phyloP scores from a whole-genome alignment of 345 rosid genomes.

The Pugionium dolabratum region DNA sequence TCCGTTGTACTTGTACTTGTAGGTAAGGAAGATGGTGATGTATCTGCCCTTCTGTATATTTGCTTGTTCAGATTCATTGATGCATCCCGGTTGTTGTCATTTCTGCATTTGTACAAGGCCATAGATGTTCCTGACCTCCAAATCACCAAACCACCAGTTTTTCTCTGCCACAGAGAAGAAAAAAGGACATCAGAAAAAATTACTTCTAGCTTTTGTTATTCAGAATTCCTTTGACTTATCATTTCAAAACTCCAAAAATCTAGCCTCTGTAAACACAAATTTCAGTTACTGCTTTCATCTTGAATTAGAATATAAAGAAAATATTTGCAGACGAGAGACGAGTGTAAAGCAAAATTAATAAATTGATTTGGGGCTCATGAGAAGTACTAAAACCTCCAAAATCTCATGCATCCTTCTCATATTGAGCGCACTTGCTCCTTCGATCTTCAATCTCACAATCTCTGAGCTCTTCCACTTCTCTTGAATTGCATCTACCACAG shows the following conservation, averaged over 20 bases:
- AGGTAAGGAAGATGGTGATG: constrained; percentile 36
- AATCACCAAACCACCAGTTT: constrained; percentile 93
- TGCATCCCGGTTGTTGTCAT: constrained; percentile 61
- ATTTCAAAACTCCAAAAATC: constrained; percentile 15
- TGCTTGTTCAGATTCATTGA: constrained; percentile 49
- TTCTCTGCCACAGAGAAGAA: constrained; percentile 55
- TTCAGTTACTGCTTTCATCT: background rate
- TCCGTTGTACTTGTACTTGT: constrained; percentile 31
- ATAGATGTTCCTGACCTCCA: constrained; percentile 94
- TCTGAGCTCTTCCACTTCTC: constrained; percentile 79
- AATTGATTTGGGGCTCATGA: constrained; percentile 12
- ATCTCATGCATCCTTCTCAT: constrained; percentile 92
- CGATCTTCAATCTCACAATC: constrained; percentile 81
- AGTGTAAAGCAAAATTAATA: background rate
- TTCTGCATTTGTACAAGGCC: constrained; percentile 74
- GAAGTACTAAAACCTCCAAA: constrained; percentile 62
- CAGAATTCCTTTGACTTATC: background rate
- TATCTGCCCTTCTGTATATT: constrained; percentile 50
- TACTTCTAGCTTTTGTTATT: background rate
- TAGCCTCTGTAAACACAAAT: background rate
- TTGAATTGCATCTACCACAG: constrained; percentile 66
- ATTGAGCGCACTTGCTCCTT: constrained; percentile 84
- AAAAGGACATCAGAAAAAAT: background rate
- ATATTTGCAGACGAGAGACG: constrained; percentile 7
- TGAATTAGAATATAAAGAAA: background rate